Evolutionary conservation across 2,329 filamentous ascomycete genomes (phyloP), one percentile per base, ranked within the genome.

Genomic region (Calonectria pseudoturangicola): DNA sequence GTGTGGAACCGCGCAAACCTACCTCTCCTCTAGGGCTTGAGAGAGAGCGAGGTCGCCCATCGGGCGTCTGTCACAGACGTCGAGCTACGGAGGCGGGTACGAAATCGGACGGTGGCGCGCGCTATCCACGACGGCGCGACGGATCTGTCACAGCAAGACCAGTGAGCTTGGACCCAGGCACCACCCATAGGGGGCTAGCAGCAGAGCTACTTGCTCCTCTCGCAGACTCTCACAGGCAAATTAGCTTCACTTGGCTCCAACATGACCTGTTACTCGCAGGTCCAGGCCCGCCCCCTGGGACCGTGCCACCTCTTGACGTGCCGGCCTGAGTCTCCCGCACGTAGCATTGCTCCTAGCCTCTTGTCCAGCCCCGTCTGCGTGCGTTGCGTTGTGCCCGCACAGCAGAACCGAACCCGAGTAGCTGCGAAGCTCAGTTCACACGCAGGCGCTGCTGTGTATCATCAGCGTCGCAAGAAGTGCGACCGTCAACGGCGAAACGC

Each of bases 61-160:
- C n/a, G 30, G 54, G 33, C 33, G 54, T 39, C n/a, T 41, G 33
- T 58, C 33, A 58, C 54, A 41, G 16, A 27, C 13, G 51, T 39
- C 51, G 21, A n/a, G 15, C 5, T 18, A 3, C 54, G 25, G 21
- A 28, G 13, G 33, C 54, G 54, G 54, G 30, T 25, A 41, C 54
- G 54, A 60, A 27, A 60, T 60, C 54, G 54, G 54, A 60, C 54
- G 54, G 54, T 60, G 54, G 54, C 54, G 39, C 36, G 33, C n/a
- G 12, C 12, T 39, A 60, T 27, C 21, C 39, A 18, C 13, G 54
- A 39, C 54, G 33, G 54, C 54, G 33, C 54, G 54, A 60, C 33
- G 54, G 21, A 41, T 60, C 36, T 60, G 54, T 60, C 25, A 41
- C 54, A 16, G 4, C n/a, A 36, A 41, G 33, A 27, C 30, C 30